Percentiles rank a stretch among this genome's conserved stretches.
These are phyloP conservation scores for Cocos nucifera DNA, from an alignment of 176 grass and related monocot species.

Conservation along the genomic window DNA sequence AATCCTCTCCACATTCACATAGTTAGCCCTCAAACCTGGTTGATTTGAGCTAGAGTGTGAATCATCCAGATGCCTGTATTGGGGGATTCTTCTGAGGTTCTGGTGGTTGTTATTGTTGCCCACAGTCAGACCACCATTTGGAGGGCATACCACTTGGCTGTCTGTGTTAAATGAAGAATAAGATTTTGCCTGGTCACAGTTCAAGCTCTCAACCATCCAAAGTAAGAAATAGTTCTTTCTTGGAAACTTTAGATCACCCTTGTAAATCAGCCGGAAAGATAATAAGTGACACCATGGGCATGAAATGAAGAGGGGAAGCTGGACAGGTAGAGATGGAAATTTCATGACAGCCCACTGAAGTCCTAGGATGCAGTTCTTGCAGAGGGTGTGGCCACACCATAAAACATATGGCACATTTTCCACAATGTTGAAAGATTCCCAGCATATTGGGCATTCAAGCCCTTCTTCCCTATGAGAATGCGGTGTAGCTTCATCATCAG, in stretches of 20 bases:
- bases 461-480: slow-evolving; percentile 5
- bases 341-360: slow-evolving; percentile 18
- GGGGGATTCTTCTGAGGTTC: neutral
- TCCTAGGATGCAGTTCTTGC: slow-evolving; percentile 14
- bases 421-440: slow-evolving; percentile 14
- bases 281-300: slow-evolving; percentile 18
- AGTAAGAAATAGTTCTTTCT: slow-evolving; percentile 15
- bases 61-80: neutral
- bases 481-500: slow-evolving; percentile 13
- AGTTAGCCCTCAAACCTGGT: neutral
- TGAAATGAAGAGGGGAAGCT: slow-evolving; percentile 21
- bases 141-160: no score
- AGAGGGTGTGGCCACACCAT: slow-evolving; percentile 20
- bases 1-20: neutral
- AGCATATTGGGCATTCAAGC: slow-evolving; percentile 19
- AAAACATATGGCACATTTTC: slow-evolving; percentile 16
- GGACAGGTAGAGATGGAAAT: slow-evolving; percentile 15
- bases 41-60: neutral
- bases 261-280: slow-evolving; percentile 13
- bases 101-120: neutral
- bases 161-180: neutral
- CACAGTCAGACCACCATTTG: neutral
- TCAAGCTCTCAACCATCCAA: slow-evolving; percentile 14
- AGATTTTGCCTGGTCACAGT: neutral
- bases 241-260: slow-evolving; percentile 11